Conservation (phyloP, 345 rosid species). For the Populus alba region DNA sequence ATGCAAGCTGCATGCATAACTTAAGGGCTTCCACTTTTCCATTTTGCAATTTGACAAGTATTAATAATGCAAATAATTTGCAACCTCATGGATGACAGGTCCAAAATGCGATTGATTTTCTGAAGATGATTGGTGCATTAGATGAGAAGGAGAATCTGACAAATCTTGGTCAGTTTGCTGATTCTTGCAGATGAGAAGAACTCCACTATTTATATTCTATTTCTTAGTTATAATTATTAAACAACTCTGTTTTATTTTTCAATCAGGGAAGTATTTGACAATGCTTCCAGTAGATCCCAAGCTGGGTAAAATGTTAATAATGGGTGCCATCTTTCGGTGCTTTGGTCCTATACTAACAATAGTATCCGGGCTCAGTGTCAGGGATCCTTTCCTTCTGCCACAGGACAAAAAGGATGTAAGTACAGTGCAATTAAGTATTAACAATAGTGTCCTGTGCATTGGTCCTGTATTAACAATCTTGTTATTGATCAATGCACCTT, state of each 20-base stretch:
- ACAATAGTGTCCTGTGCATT: too few species aligned
- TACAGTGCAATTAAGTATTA: slow-evolving; percentile 2
- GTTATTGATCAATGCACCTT: background rate
- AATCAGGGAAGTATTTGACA: slow-evolving; percentile 72
- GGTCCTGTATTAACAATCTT: background rate
- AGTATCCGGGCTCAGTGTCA: slow-evolving; percentile 93
- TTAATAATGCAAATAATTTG: background rate
- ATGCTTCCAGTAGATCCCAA: slow-evolving; percentile 98
- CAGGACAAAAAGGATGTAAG: slow-evolving; percentile 96
- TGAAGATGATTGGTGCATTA: slow-evolving; percentile 88
- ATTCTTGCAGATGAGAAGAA: slow-evolving; percentile 7
- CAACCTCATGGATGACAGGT: slow-evolving; percentile 50
- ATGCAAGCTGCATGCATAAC: background rate
- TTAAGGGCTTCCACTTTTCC: background rate
- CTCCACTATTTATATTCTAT: background rate
- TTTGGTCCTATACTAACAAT: slow-evolving; percentile 90
- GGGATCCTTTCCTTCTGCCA: slow-evolving; percentile 98
- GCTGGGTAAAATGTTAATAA: slow-evolving; percentile 96
- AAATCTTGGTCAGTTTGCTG: slow-evolving; percentile 71
- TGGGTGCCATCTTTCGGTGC: slow-evolving; percentile 93
- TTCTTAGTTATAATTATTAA: slow-evolving; percentile 1
- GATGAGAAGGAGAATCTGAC: slow-evolving; percentile 92
- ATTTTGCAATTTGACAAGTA: background rate
- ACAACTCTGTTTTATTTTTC: background rate
- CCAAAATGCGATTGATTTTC: slow-evolving; percentile 85